Base-by-base conservation (phyloP, 176 grass and related monocot genomes). In the Areca catechu region DNA sequence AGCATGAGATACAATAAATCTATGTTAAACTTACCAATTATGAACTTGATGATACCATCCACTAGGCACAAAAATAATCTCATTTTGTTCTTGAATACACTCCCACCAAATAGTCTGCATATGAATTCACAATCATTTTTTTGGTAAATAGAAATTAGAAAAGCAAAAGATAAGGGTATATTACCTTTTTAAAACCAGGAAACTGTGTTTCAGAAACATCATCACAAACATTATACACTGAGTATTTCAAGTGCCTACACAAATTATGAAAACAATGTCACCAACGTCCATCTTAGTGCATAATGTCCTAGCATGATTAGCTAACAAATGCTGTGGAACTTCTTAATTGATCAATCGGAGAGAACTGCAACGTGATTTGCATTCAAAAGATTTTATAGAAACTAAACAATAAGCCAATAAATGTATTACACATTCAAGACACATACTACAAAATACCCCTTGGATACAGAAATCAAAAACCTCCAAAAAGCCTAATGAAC, bases 21-120 rank as follows among this genome's bases (percentile, higher is more conserved):
- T 6, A 34, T 28, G 25, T 71, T 22, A 43, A 78, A 20, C 24
- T 72, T 82, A 90, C 91, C 76, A 96, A 69, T 96, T 96, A 79
- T 96, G 83, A 61, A 97, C 92, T 85, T 91, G 86, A 72, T 97
- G 92, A 63, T 97, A 90, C 92, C 92, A 97, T 70, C 92, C 86
- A 58, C 86, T 97, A 53, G 92, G 92, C 22, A 97, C 86, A 84
- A 90, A 97, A 82, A 97, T 90, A 50, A 97, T 74, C 63, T 97
- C 92, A 50, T 86, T 79, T 73, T 89, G 78, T 67, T 88, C 74
- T 27, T 97, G 92, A 73, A 77, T 79, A 56, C 92, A 97, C 56
- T 90, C 78, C 53, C 84, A 59, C 86, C 92, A 97, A 67, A 77
- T 75, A 65, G 92, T 71, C 92, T 97, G 79, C 64, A 77, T 48